Conservation (phyloP, 2,329 filamentous ascomycete species). For the Periconia sp. region DNA sequence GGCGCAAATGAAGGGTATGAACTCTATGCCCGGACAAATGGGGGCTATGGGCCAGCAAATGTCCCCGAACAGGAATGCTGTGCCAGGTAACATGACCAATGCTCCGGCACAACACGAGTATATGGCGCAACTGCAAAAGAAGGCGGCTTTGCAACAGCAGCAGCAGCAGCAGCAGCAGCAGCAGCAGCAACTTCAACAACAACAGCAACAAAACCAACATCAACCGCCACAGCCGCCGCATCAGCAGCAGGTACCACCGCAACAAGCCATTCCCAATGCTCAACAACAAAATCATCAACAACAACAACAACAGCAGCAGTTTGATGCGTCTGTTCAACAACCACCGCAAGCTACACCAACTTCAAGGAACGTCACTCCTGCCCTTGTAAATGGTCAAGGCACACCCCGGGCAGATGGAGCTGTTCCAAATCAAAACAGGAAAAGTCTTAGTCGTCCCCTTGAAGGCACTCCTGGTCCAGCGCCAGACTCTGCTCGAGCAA, state of each 20-base stretch:
- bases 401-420: slow-evolving; percentile 47
- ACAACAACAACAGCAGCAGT: slow-evolving; percentile 18
- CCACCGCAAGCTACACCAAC: slow-evolving; percentile 46
- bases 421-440: slow-evolving; percentile 30
- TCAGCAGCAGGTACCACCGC: too few species aligned
- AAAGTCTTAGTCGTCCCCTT: slow-evolving; percentile 40
- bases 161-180: slow-evolving; percentile 53
- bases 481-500: slow-evolving; percentile 27
- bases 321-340: slow-evolving; percentile 31
- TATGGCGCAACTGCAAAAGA: slow-evolving; percentile 48
- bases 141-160: slow-evolving; percentile 41
- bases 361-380: slow-evolving; percentile 52
- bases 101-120: slow-evolving; percentile 51
- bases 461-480: slow-evolving; percentile 40
- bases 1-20: slow-evolving; percentile 43
- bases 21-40: slow-evolving; percentile 29
- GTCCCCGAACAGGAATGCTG: slow-evolving; percentile 37
- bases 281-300: slow-evolving; percentile 5
- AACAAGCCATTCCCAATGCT: too few species aligned
- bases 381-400: slow-evolving; percentile 46
- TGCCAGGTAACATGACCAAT: slow-evolving; percentile 41
- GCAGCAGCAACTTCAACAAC: slow-evolving; percentile 31
- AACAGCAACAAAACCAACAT: slow-evolving; percentile 23
- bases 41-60: slow-evolving; percentile 31
- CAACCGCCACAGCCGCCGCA: slow-evolving; percentile 27